Conservation (phyloP, 2,329 filamentous ascomycete species). For the Clonostachys rhizophaga region DNA sequence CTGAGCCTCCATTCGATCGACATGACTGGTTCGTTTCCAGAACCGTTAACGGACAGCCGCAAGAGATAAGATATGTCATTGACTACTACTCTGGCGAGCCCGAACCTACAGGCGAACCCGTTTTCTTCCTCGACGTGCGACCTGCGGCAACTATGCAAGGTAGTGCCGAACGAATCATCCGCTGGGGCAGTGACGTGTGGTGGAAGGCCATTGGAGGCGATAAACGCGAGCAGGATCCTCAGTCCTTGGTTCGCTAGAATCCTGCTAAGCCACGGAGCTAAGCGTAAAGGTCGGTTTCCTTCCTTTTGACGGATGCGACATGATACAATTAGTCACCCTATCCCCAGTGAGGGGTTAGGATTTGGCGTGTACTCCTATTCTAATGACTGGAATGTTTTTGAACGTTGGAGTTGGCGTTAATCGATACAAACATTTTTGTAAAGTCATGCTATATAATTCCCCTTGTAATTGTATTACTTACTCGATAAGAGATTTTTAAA, state of each 20-base stretch:
- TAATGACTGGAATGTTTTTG: no score
- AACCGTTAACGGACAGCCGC: conserved; percentile 59
- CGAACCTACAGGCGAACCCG: conserved; percentile 81
- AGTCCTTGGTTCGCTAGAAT: conserved; percentile 20
- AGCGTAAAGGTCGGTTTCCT: background rate
- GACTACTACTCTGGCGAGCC: conserved; percentile 89
- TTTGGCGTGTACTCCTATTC: no score
- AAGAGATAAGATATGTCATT: conserved; percentile 89
- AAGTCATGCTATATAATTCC: no score
- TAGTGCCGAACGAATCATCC: conserved; percentile 74
- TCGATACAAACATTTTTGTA: no score
- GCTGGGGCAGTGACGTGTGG: conserved; percentile 94
- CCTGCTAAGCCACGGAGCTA: background rate
- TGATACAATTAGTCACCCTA: no score
- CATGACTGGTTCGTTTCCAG: conserved; percentile 95
- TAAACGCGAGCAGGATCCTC: conserved; percentile 42
- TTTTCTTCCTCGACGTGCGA: conserved; percentile 93
- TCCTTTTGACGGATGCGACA: no score
- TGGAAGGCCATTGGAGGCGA: conserved; percentile 78
- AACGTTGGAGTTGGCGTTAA: no score
- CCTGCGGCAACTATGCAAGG: conserved; percentile 80
- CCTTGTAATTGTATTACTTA: no score
- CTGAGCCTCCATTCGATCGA: conserved; percentile 86
- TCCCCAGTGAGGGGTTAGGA: no score
- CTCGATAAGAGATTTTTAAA: no score